Base-by-base conservation (phyloP, 768 basidiomycete species). In the Artomyces pyxidatus region DNA sequence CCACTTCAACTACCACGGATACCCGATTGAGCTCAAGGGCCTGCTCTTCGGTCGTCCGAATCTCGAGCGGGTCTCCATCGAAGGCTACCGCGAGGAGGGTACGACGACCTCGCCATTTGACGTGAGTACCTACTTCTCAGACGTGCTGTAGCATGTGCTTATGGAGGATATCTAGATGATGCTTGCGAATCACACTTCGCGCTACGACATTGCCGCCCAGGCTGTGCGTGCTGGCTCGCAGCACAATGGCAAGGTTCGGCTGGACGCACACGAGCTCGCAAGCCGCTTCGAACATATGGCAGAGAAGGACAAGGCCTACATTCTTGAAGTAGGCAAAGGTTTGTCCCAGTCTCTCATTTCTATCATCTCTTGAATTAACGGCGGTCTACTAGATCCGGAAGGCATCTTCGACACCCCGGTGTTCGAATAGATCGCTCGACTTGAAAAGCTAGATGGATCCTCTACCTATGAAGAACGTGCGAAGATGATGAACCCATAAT, bases 1-100 rank as follows among this genome's bases (percentile, higher is more conserved):
- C 35, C 76, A 88, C 60, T 77, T 91, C 69, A 90, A 90, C 67
- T 92, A 86, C 67, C 89, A 92, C 63, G 83, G 86, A 6, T 90
- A 83, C 59, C 80, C 86, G 0, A 75, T 82, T 46, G 83, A 88
- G 62, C 65, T 89, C 45, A 75, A 77, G 58, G 83, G 84, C 11
- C 59, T 85, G 53, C 58, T 88, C 32, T 80, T 75, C 32, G 83
- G 80, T 3, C 69, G 83, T 7, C 72, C 71, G 12, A 65, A 63
- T 25, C 61, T 70, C 42, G 71, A 72, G 4, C 65, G 81, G 43
- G 66, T 83, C n/a, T 62, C 70, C 0, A 76, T 85, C 29, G 71
- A 70, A 37, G 83, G 85, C 26, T 85, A 84, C 59, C 68, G 66
- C 29, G 85, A 86, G 61, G 84, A 86, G 65, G 83, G 86, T 12